These are phyloP conservation scores for Letharia columbiana DNA, from an alignment of 495 filamentous ascomycete genomes.

Conservation along the genomic window DNA sequence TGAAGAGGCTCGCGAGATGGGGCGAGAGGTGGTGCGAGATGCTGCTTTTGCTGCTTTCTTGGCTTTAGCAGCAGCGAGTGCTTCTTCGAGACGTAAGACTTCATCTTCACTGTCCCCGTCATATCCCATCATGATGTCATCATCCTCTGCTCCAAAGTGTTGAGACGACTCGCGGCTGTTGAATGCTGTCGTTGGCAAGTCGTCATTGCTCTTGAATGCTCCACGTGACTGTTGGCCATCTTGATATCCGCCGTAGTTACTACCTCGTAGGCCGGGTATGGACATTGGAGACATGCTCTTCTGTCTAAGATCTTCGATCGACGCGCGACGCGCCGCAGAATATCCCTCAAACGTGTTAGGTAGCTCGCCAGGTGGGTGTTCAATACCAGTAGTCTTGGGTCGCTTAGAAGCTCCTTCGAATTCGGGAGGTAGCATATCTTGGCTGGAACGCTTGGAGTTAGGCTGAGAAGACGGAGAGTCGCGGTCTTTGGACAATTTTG, in stretches of 20 bases:
- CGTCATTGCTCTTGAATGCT: constrained; percentile 5
- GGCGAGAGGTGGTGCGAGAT: neutral
- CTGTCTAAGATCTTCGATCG: constrained; percentile 1
- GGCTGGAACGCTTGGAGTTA: constrained; percentile 15
- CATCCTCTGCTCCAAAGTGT: neutral
- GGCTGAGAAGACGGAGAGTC: constrained; percentile 14
- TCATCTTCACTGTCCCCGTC: neutral
- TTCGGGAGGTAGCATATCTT: constrained; percentile 2
- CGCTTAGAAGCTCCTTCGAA: constrained; percentile 32
- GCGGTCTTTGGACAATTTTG: constrained; percentile 16
- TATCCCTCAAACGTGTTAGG: neutral
- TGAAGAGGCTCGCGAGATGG: neutral
- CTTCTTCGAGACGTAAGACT: constrained; percentile 2
- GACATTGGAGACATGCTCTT: constrained; percentile 7
- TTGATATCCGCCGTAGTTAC: neutral
- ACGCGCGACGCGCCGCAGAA: neutral
- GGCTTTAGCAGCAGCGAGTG: constrained; percentile 5
- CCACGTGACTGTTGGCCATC: constrained; percentile 9
- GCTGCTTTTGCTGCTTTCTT: neutral
- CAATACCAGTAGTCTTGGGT: constrained; percentile 16
- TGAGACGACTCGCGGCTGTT: constrained; percentile 15
- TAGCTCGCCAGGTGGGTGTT: neutral
- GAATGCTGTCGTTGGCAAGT: constrained; percentile 10
- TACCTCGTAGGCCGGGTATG: neutral
- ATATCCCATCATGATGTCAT: neutral